Conservation (phyloP, 2,329 filamentous ascomycete genomes). For the Microdochium nivale region DNA sequence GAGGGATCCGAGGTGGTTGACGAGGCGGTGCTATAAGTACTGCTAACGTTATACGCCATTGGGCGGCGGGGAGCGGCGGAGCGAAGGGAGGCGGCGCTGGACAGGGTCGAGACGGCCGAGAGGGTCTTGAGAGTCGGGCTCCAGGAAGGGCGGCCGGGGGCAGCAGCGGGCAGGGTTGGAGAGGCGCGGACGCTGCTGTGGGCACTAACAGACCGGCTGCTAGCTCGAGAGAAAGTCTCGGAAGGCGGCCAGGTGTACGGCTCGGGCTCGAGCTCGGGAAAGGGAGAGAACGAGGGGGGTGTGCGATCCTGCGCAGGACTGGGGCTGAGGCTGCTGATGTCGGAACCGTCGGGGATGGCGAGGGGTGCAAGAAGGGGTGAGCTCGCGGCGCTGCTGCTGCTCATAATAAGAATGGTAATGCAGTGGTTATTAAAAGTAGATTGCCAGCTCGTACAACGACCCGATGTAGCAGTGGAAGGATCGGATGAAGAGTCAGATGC, state of each 20-base stretch:
- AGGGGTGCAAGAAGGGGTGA: neutral
- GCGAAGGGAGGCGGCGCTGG: slow-evolving; percentile 12
- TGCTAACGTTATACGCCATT: slow-evolving; percentile 35
- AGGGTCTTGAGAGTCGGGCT: slow-evolving; percentile 1
- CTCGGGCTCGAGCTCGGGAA: slow-evolving; percentile 9
- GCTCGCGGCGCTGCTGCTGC: neutral
- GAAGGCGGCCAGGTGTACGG: slow-evolving; percentile 18
- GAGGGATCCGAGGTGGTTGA: slow-evolving; percentile 36
- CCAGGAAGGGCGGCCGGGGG: neutral
- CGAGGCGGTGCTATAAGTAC: slow-evolving; percentile 33
- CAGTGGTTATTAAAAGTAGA: neutral
- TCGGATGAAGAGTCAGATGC: neutral
- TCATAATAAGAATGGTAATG: neutral
- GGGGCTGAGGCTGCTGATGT: neutral
- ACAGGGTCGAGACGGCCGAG: slow-evolving; percentile 2
- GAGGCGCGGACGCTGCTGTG: slow-evolving; percentile 8
- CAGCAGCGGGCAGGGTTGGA: neutral
- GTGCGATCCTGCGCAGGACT: neutral
- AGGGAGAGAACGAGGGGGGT: no score
- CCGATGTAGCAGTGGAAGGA: neutral
- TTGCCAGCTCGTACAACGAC: neutral
- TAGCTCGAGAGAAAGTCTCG: slow-evolving; percentile 21
- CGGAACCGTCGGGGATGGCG: no score
- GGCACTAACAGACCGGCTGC: slow-evolving; percentile 17
- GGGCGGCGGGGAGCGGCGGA: slow-evolving; percentile 16